phyloP scores from a whole-genome alignment of 2,329 filamentous ascomycete genomes.

The Colletotrichum sp. region DNA sequence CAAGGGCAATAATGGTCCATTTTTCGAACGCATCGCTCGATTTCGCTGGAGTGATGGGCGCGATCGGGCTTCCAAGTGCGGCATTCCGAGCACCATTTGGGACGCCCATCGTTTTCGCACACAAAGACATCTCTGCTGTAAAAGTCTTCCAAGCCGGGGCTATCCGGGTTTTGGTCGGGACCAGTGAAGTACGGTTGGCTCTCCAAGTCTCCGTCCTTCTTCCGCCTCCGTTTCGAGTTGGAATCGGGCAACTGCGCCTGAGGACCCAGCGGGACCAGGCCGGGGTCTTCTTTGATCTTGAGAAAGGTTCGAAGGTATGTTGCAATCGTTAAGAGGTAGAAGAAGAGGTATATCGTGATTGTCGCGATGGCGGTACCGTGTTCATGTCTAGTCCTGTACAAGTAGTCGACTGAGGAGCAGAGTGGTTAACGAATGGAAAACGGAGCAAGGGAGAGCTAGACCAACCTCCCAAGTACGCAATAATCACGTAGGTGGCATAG shows the following conservation, averaged over 20 bases:
- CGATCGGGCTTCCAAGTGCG: conserved; percentile 88
- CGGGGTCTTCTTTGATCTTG: conserved; percentile 73
- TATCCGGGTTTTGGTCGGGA: conserved; percentile 60
- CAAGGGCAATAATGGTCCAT: conserved; percentile 98
- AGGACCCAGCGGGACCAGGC: conserved; percentile 69
- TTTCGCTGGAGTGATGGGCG: conserved; percentile 83
- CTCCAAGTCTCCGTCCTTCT: conserved; percentile 35
- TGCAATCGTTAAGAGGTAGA: conserved; percentile 69
- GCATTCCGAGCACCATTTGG: conserved; percentile 85
- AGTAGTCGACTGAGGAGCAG: conserved; percentile 68
- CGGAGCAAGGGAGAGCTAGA: conserved; percentile 23
- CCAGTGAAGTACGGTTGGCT: conserved; percentile 36
- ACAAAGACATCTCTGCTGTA: conserved; percentile 85
- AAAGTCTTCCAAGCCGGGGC: conserved; percentile 74
- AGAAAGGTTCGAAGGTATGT: conserved; percentile 76
- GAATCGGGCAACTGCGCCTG: conserved; percentile 13
- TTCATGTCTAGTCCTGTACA: conserved; percentile 58
- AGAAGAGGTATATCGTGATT: conserved; percentile 73
- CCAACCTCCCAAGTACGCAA: conserved; percentile 72
- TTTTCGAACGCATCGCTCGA: conserved; percentile 81
- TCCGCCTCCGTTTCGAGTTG: conserved; percentile 26
- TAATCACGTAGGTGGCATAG: conserved; percentile 75
- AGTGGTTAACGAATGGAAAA: neutral
- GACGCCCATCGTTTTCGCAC: conserved; percentile 83
- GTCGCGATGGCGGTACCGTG: conserved; percentile 69